Conservation (phyloP, 2,329 filamentous ascomycete species). For the Immersiporthe knoxdaviesiana region DNA sequence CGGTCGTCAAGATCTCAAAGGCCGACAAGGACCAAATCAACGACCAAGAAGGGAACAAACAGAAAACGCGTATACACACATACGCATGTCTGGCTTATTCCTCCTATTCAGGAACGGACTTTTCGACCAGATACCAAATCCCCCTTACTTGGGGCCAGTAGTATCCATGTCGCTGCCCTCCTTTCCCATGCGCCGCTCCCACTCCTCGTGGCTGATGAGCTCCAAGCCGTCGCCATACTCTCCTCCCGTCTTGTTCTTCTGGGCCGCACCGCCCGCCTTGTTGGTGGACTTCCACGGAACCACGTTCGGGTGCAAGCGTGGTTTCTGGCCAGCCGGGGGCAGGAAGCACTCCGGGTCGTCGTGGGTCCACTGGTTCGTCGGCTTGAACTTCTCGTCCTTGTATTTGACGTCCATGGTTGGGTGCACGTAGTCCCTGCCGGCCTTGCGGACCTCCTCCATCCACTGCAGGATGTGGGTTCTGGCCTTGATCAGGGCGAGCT, state of each 20-base stretch:
- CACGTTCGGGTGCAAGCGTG: not conserved
- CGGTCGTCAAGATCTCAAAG: no score
- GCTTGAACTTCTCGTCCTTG: constrained; percentile 38
- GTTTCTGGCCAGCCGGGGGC: not conserved
- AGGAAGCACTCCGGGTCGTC: not conserved
- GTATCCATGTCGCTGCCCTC: constrained; percentile 32
- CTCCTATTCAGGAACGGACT: not conserved
- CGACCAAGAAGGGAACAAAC: no score
- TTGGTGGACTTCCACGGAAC: not conserved
- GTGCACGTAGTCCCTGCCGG: constrained; percentile 44
- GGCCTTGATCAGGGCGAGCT: constrained; percentile 64
- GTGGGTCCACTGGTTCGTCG: constrained; percentile 10
- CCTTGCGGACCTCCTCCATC: constrained; percentile 59
- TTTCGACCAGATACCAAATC: not conserved
- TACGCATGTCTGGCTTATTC: not conserved
- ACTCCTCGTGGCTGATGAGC: constrained; percentile 33
- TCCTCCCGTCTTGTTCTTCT: not conserved
- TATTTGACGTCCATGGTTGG: constrained; percentile 40
- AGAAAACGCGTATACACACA: no score
- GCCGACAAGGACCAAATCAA: no score
- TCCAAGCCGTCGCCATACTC: constrained; percentile 26
- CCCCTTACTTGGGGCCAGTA: not conserved
- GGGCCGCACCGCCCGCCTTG: not conserved
- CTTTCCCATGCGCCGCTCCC: constrained; percentile 37
- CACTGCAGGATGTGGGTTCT: constrained; percentile 61